A percentile compares a stretch with the other conserved stretches of the same genome.
phyloP scores from a whole-genome alignment of 2,329 filamentous ascomycete genomes.

The Curvularia sp. region DNA sequence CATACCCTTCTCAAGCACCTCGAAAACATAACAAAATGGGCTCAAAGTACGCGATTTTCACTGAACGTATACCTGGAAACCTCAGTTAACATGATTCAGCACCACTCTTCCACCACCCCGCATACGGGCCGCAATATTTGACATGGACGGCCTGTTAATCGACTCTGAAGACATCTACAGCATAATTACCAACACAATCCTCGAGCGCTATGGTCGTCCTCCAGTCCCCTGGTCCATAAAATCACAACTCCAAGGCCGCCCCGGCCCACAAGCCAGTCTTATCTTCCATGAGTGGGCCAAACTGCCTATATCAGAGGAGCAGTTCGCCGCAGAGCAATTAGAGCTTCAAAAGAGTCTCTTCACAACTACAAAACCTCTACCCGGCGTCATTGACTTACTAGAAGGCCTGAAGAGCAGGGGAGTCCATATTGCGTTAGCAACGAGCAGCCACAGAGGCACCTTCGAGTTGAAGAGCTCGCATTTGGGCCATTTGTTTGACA shows the following conservation, averaged over 20 bases:
- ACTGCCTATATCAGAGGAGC: slow-evolving; percentile 75
- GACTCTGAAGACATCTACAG: slow-evolving; percentile 94
- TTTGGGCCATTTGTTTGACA: slow-evolving; percentile 63
- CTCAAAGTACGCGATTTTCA: slow-evolving; percentile 17
- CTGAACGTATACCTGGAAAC: neutral
- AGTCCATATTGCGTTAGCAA: slow-evolving; percentile 86
- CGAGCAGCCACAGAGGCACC: slow-evolving; percentile 74
- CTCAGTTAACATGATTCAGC: slow-evolving; percentile 11
- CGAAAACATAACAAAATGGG: slow-evolving; percentile 19
- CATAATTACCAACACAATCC: slow-evolving; percentile 78
- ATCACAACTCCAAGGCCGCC: slow-evolving; percentile 77
- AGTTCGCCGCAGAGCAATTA: slow-evolving; percentile 68
- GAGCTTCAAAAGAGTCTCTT: slow-evolving; percentile 76
- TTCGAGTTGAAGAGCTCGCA: slow-evolving; percentile 77
- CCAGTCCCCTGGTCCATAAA: slow-evolving; percentile 92
- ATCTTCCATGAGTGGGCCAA: slow-evolving; percentile 84
- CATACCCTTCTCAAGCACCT: neutral
- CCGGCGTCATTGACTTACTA: slow-evolving; percentile 77
- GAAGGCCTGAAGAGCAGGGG: slow-evolving; percentile 62
- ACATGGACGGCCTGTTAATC: slow-evolving; percentile 97
- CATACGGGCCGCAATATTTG: slow-evolving; percentile 92
- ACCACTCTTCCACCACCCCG: slow-evolving; percentile 61
- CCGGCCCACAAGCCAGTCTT: slow-evolving; percentile 63
- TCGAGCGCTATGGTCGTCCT: slow-evolving; percentile 75
- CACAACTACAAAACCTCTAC: slow-evolving; percentile 74